A percentile compares a stretch with the other conserved stretches of the same genome.
Conservation (phyloP, 192 early-diverging fungal genomes). For the Coemansia furcata region DNA sequence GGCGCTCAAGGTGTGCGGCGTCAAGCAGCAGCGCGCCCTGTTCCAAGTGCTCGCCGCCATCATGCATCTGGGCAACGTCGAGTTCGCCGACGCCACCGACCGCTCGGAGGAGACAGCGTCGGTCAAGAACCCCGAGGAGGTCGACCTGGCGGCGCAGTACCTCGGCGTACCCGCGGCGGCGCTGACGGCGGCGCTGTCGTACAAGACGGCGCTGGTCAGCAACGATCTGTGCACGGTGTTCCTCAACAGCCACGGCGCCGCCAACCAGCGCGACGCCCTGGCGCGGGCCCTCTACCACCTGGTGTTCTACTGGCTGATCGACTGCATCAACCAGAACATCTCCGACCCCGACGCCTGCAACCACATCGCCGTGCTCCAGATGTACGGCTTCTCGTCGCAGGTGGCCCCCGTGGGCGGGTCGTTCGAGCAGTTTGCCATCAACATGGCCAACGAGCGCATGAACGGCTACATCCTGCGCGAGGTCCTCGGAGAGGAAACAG, state of each 20-base stretch:
- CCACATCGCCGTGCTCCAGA: conserved; percentile 84
- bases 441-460: conserved; percentile 86
- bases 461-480: conserved; percentile 69
- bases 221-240: conserved; percentile 80
- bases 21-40: conserved; percentile 67
- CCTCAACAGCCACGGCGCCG: conserved; percentile 71
- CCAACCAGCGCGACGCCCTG: conserved; percentile 66
- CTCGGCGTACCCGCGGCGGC: conserved; percentile 73
- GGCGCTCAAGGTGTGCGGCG: conserved; percentile 61
- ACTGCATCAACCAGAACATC: conserved; percentile 74
- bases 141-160: conserved; percentile 79
- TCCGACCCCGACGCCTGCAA: conserved; percentile 61
- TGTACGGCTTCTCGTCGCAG: conserved; percentile 78
- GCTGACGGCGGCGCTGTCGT: conserved; percentile 79
- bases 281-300: conserved; percentile 75
- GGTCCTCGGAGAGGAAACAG: conserved; percentile 67
- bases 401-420: conserved; percentile 35
- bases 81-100: conserved; percentile 71
- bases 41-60: conserved; percentile 84
- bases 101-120: conserved; percentile 70
- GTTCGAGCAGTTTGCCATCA: conserved; percentile 69
- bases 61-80: conserved; percentile 82
- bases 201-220: conserved; percentile 79
- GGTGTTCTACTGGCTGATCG: conserved; percentile 78
- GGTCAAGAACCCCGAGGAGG: conserved; percentile 72